Base-by-base conservation (phyloP, 148 eudicot genomes). In the Cornus florida region DNA sequence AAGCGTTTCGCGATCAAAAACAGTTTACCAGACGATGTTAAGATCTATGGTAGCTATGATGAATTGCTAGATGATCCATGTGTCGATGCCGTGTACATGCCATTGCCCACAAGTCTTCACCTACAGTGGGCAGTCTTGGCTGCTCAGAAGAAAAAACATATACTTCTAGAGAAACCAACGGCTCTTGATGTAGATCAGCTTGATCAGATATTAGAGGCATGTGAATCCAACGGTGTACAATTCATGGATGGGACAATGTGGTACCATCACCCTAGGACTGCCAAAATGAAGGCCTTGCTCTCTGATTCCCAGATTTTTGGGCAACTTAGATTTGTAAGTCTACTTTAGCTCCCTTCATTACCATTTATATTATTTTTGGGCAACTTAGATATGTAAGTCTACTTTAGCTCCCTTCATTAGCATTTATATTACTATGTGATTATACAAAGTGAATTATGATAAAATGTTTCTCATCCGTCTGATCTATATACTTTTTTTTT, bases 231-330 rank as follows among this genome's bases (percentile, higher is more conserved):
- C 79, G 84, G 90, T 31, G 86, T 85, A 10, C 90, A 88, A 76
- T 88, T 90, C 66, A 90, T 90, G 93, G 90, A 90, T 79, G 90
- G 84, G 7, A 84, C 86, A 31, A 88, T 87, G 90, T 88, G 93
- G 93, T 85, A 82, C 78, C 91, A 90, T 86, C 88, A 90, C 59
- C 91, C 91, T 75, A 87, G 93, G 84, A 90, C 93, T 65, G 79
- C 73, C 0, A 77, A 77, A 62, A 90, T 90, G 84, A 82, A 88
- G 80, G 85, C 82, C 2, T 2, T 88, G 78, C 13, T 90, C 0
- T 74, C 81, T 75, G 80, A 86, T 84, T 28, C 84, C 6, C 20
- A 78, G 22, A 70, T 43, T 57, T 86, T 90, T 50, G 90, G 91
- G 19, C 88, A 78, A 70, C 74, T 83, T 28, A 74, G 69, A 70